Base-by-base conservation (phyloP, 176 grass and related monocot genomes). In the Musa schizocarpa region DNA sequence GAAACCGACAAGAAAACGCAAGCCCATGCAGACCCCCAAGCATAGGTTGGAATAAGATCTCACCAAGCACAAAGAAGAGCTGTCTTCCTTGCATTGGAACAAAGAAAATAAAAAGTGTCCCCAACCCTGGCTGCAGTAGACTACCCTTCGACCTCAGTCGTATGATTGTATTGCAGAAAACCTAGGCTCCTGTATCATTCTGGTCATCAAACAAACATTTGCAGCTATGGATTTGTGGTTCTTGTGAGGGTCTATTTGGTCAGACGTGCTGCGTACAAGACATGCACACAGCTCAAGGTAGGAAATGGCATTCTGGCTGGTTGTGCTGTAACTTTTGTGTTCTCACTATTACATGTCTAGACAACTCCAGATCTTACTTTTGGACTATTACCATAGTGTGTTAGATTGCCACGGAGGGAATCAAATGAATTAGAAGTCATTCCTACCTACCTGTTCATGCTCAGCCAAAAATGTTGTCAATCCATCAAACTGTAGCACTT, bases 381-480 rank as follows among this genome's bases (percentile, higher is more conserved):
- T 6, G 34, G 34, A 43, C 34, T 6, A 0, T 43, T 6, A 43
- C 34, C 34, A 43, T 43, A 43, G 34, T 43, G 34, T 43, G 34
- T 43, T 43, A 43, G 34, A 43, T 43, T 6, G 34, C 34, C 34
- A 43, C 34, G 34, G 4, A 43, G 34, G 34, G 34, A 43, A 43
- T 43, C 34, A 43, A 43, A 43, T 43, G 34, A 43, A 43, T 43
- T 43, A 0, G 4, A 43, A 43, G 34, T 43, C 68, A 12, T 14
- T 70, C 13, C 12, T 83, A 93, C 94, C 86, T 98, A 93, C 94
- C 86, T 98, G 94, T 54, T 98, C 90, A 89, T 85, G 81, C 82
- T 93, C 94, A 80, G 93, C 94, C 85, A 98, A 83, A 80, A 89
- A 98, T 78, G 94, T 98, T 68, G 94, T 98, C 63, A 98, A 74